Evolutionary conservation across 2,329 filamentous ascomycete genomes (phyloP), one percentile per base, ranked within the genome.

Genomic region (Penicillium thymicola): DNA sequence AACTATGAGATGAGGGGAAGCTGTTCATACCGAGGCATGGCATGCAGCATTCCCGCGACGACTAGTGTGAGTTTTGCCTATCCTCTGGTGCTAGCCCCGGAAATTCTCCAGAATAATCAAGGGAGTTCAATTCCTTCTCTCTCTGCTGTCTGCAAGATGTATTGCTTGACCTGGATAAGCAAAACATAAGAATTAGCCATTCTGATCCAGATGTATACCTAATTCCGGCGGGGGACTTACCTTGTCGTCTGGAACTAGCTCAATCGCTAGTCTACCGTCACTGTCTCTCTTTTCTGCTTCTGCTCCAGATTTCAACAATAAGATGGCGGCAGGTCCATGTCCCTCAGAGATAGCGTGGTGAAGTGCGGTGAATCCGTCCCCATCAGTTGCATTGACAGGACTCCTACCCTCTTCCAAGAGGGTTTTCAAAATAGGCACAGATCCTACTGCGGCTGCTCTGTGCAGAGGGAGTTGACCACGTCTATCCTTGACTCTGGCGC

Each of bases 401-500:
- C 90, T 96, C 61, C 81, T 82, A 63, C 80, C 82, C 65, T 89
- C 84, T 67, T 89, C 85, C 16, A 97, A 77, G 14, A 99, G 78
- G 37, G 96, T 76, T 65, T 86, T 89, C 46, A 96, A 81, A 78
- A 99, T 91, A 5, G 93, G 92, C n/a, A 89, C 84, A 4, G 89
- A 93, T 7, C 95, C 95, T 4, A 92, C 85, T 3, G 94, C 93
- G 0, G 94, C 93, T 3, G 94, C 94, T 18, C 94, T 86, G 74
- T 99, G 95, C 27, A 99, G 82, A 7, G 95, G 84, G 55, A 97
- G 85, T 71, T 97, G 93, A n/a, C 90, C 90, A 30, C 92, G 84
- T 68, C 85, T 89, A 71, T 99, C 94, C 61, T 90, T 90, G 2
- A 92, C 82, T 27, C 93, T 81, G 1, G 92, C 85, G 5, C 88